Base-by-base conservation (phyloP, 2,329 filamentous ascomycete species). In the Ophiobolus disseminans region DNA sequence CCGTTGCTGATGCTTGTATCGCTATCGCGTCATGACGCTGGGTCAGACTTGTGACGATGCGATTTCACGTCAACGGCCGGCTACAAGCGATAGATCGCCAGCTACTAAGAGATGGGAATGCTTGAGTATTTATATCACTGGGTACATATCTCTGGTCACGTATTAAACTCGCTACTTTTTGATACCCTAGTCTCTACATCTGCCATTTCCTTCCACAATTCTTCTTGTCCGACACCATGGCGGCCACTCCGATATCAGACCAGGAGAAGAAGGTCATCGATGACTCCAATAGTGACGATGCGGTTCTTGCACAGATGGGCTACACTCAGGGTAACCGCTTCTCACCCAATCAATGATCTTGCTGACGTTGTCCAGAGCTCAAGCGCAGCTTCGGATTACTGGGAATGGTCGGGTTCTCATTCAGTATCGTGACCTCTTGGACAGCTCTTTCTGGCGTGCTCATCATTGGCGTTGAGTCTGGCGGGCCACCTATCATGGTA, bases 401-500 rank as follows among this genome's bases (percentile, higher is more conserved):
- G 21, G 81, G 81, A 26, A 85, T 85, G 80, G 75, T 85, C 25
- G 82, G 80, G 1, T 85, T 85, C 68, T 79, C 76, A 36, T 85
- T 85, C 65, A 79, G 76, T 47, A 81, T 85, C 36, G 80, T 85
- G 34, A 84, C 82, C 23, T 80, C 74, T 61, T 85, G 82, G 82
- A 81, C 79, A 23, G 82, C 82, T 3, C 66, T 85, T 2, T 78
- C 77, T 36, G 82, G 82, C 26, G 80, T 82, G 0, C 75, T 85
- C 32, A 81, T 82, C 41, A 76, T 83, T 23, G 82, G 81, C 5
- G 78, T 83, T 9, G 77, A 77, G 47, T 76, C 80, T 26, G 82
- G 82, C 11, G 82, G 82, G 1, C 81, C 82, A 3, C 80, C 82
- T 0, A 80, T 84, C 32, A 84, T 85, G 79, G 75, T 85, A 5